Conservation (phyloP, 1,284 basidiomycete genomes). For the Sporisorium exsertum region DNA sequence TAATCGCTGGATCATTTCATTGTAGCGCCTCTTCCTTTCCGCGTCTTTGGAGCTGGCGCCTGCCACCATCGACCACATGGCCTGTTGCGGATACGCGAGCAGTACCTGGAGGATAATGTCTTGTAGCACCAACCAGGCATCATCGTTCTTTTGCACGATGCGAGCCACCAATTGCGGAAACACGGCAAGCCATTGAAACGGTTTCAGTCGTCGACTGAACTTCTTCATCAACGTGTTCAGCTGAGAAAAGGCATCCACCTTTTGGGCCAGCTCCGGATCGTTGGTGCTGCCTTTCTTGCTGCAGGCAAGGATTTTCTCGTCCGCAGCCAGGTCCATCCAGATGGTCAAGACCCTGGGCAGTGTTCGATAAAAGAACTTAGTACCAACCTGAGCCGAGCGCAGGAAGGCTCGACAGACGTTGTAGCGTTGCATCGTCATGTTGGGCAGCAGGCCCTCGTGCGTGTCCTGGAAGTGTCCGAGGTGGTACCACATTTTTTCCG, state of each 20-base stretch:
- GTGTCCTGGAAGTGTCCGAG: conserved; percentile 57
- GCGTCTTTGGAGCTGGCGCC: conserved; percentile 85
- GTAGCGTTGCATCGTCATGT: conserved; percentile 62
- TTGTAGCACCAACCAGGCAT: conserved; percentile 78
- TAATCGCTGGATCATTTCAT: conserved; percentile 73
- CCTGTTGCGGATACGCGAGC: conserved; percentile 86
- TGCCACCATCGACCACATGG: conserved; percentile 91
- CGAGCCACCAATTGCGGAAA: conserved; percentile 97
- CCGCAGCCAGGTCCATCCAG: conserved; percentile 93
- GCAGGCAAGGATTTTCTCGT: conserved; percentile 59
- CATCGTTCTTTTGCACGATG: conserved; percentile 82
- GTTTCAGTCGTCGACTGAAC: conserved; percentile 82
- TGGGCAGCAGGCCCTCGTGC: conserved; percentile 72
- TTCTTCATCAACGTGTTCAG: conserved; percentile 73
- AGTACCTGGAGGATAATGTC: conserved; percentile 82
- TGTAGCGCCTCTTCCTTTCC: conserved; percentile 77
- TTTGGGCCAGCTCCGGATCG: conserved; percentile 32
- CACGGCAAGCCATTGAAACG: conserved; percentile 83
- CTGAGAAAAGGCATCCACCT: conserved; percentile 54
- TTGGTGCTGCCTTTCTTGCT: conserved; percentile 47
- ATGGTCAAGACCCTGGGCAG: conserved; percentile 93
- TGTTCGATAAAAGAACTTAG: conserved; percentile 96
- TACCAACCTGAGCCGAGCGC: conserved; percentile 82
- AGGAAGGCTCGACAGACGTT: conserved; percentile 79
- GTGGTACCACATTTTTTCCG: conserved; percentile 72